Evolutionary conservation across 2,329 filamentous ascomycete species (phyloP).

Genomic region (Fusarium sp.): DNA sequence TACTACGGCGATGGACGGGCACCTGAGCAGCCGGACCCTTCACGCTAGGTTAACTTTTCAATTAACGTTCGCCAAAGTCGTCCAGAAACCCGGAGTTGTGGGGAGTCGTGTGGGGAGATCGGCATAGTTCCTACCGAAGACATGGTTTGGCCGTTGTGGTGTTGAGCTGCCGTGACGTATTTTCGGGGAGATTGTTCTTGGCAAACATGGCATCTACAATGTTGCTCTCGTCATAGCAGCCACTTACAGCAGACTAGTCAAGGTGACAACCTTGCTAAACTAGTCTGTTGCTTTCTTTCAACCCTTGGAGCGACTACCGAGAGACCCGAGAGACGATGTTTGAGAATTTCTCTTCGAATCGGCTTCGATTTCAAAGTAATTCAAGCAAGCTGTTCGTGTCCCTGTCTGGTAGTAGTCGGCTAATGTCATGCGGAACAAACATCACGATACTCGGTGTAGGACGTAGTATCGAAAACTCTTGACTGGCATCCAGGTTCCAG

Average conservation of each 20-base stretch:
- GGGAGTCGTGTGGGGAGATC: conserved; percentile 40
- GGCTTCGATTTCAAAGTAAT: not conserved
- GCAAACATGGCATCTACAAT: conserved; percentile 13
- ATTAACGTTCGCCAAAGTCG: conserved; percentile 21
- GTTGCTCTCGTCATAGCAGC: not conserved
- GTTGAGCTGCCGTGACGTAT: conserved; percentile 31
- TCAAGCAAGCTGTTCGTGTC: too few relatives aligned
- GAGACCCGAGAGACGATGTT: not conserved
- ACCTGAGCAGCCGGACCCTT: conserved; percentile 2
- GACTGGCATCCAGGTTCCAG: not conserved
- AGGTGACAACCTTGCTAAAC: not conserved
- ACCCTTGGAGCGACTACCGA: not conserved
- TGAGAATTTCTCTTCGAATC: not conserved
- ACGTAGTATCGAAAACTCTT: not conserved
- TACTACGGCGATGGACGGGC: conserved; percentile 27
- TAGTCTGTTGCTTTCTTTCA: not conserved
- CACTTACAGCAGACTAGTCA: not conserved
- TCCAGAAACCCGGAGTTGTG: conserved; percentile 34
- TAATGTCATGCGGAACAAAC: not conserved
- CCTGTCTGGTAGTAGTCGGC: not conserved
- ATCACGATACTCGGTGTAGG: not conserved
- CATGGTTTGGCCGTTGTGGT: conserved; percentile 19
- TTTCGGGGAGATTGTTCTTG: conserved; percentile 19
- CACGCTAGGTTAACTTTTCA: conserved; percentile 3
- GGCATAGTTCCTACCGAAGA: conserved; percentile 15